Base-by-base conservation (phyloP, 2,329 filamentous ascomycete species). In the Neopestalotiopsis clavispora region DNA sequence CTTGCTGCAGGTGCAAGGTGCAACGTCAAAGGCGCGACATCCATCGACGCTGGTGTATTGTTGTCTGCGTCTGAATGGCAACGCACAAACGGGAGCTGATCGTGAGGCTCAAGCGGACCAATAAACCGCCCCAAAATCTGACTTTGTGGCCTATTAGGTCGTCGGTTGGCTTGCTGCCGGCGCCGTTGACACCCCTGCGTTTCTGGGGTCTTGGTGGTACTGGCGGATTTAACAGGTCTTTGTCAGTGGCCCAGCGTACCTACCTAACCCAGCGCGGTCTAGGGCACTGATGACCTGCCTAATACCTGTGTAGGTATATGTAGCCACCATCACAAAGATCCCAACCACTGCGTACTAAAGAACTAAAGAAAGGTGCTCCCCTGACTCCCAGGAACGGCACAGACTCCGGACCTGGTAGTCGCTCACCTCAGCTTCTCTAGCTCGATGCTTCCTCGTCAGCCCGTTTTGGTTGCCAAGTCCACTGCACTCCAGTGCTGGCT, bases 101-200 rank as follows among this genome's bases (percentile, higher is more conserved):
- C 34, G 52, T 66, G 63, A 57, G 63, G 63, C 63, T 56, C 23
- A 66, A 38, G 63, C 63, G 63, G 28, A n/a, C 63, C 63, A 66
- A 66, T 66, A 7, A 40, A n/a, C 30, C 17, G 45, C 57, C 20
- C 57, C 28, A 20, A 30, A 60, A 34, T 34, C 57, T 60, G 57
- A 60, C 23, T 60, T 7, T 34, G 57, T 28, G 30, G 32, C 57
- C 28, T 23, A 23, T 30, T 30, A 60, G 28, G 28, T 60, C 45
- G 57, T 60, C 57, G 57, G 32, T 14, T 60, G 32, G 57, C 57
- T 14, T 30, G 57, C 14, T 30, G 28, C 28, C 23, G 28, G n/a
- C 57, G 57, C 32, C 28, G 20, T 52, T 52, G 4, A 14, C 14
- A n/a, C 34, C 28, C 34, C 60, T n/a, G 45, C 45, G 14, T 52